phyloP scores from a whole-genome alignment of 495 filamentous ascomycete species.

The Gamarada debralockiae region DNA sequence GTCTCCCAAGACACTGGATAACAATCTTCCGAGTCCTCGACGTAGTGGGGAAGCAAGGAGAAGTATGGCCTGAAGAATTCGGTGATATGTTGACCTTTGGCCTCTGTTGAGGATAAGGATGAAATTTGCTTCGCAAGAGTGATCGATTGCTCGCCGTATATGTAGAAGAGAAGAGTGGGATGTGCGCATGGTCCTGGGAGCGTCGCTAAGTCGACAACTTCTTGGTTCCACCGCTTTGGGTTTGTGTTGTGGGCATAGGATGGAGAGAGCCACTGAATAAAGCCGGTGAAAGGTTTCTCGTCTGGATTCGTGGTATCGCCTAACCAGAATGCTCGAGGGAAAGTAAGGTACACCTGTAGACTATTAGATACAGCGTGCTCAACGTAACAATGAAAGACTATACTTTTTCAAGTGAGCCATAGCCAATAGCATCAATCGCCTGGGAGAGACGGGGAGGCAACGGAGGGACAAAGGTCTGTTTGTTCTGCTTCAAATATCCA shows the following conservation, averaged over 20 bases:
- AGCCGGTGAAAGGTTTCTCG: conserved; percentile 38
- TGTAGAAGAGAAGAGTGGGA: conserved; percentile 91
- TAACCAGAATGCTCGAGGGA: conserved; percentile 64
- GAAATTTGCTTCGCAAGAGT: conserved; percentile 33
- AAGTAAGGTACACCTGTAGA: conserved; percentile 77
- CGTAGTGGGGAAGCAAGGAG: conserved; percentile 67
- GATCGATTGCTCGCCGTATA: conserved; percentile 61
- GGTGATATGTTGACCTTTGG: conserved; percentile 40
- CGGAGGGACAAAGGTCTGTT: conserved; percentile 62
- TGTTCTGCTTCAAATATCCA: conserved; percentile 82
- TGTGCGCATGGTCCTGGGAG: conserved; percentile 59
- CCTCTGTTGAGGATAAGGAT: conserved; percentile 28
- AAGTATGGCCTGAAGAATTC: conserved; percentile 73
- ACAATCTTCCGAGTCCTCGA: conserved; percentile 46
- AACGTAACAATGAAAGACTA: not conserved
- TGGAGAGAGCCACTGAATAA: conserved; percentile 69
- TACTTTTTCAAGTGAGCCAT: conserved; percentile 85
- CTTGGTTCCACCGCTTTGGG: conserved; percentile 69
- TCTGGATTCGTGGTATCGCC: conserved; percentile 22
- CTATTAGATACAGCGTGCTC: not conserved
- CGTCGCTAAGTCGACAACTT: conserved; percentile 72
- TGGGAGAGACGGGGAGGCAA: conserved; percentile 61
- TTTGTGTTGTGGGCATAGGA: conserved; percentile 56
- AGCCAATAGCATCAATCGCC: conserved; percentile 77
- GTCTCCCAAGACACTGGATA: conserved; percentile 58